Evolutionary conservation across 768 basidiomycete species (phyloP), one percentile per base, ranked within the genome.

Genomic region (Mycena capillaripes): DNA sequence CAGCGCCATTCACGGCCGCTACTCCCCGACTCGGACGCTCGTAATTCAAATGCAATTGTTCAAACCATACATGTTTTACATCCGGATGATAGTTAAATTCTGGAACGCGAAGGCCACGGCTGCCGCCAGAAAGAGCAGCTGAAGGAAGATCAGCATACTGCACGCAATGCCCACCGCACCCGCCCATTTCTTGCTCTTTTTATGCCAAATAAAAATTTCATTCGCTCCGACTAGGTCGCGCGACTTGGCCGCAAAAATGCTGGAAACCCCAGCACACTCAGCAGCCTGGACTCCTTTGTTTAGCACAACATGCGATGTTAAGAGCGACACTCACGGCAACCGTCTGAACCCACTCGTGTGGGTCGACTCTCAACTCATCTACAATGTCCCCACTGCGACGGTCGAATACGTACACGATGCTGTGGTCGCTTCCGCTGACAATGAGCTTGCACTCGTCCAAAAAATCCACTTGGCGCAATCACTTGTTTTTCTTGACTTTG

Each of bases 351-450:
- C 48, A 69, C 2, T 73, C 66, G 50, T 10, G 10, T 2, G 60
- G 6, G n/a, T 60, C 61, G 38, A 73, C 36, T 29, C 36, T 3
- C 34, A 76, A 36, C 14, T 46, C 25, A 29, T 53, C 74, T 1
- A 70, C 5, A 1, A 53, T 23, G 1, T 69, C 29, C 3, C 70
- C 70, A 21, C n/a, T 63, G 4, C 70, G 36, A 3, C 66, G 44
- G 38, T 70, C 59, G 23, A 65, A 68, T 0, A 76, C 52, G 44
- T 75, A 76, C 8, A 76, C 69, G 27, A 62, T 36, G 7, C 73
- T 73, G 32, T 76, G 76, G 60, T 76, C 76, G 55, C 71, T 74
- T 1, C 70, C 67, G 25, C 73, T 72, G n/a, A 76, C 57, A 19
- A 76, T 56, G 19, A 48, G 19, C 9, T n/a, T 23, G 16, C 71